A percentile compares a stretch with the other conserved stretches of the same genome.
phyloP scores from a whole-genome alignment of 345 rosid species.

The Salix exigua region DNA sequence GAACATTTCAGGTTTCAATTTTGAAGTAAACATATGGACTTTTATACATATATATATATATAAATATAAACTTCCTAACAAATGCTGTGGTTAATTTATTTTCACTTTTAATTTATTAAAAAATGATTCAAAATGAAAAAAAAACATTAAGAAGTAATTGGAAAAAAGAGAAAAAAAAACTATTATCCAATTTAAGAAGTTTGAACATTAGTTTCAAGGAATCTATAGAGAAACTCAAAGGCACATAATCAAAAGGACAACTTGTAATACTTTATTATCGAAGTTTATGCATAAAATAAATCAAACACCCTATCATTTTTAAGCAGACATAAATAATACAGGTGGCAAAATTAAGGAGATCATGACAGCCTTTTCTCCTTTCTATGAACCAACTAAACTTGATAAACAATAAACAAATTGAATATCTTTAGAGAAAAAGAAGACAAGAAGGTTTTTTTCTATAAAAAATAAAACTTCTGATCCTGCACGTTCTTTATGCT shows the following conservation, averaged over 20 bases:
- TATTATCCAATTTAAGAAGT: not conserved
- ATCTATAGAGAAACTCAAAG: not conserved
- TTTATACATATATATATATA: no score
- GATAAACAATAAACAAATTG: not conserved
- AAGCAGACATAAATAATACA: not conserved
- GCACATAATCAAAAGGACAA: not conserved
- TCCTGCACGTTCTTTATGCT: slow-evolving; percentile 51
- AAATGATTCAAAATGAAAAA: not conserved
- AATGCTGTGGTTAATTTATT: no score
- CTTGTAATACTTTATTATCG: not conserved
- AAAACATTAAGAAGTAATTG: not conserved
- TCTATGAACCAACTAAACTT: not conserved
- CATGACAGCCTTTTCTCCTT: not conserved
- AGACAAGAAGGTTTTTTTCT: not conserved
- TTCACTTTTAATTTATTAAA: no score
- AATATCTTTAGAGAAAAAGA: not conserved
- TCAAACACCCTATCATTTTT: not conserved
- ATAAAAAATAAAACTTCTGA: slow-evolving; percentile 22
- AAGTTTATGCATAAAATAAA: not conserved
- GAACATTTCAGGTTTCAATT: no score
- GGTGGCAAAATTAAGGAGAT: no score
- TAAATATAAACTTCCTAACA: no score
- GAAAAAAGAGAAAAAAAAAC: not conserved
- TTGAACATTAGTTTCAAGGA: not conserved
- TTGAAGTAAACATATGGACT: no score